Base-by-base conservation (phyloP, 805 yeast genomes). In the Barnettozyma vustinii region DNA sequence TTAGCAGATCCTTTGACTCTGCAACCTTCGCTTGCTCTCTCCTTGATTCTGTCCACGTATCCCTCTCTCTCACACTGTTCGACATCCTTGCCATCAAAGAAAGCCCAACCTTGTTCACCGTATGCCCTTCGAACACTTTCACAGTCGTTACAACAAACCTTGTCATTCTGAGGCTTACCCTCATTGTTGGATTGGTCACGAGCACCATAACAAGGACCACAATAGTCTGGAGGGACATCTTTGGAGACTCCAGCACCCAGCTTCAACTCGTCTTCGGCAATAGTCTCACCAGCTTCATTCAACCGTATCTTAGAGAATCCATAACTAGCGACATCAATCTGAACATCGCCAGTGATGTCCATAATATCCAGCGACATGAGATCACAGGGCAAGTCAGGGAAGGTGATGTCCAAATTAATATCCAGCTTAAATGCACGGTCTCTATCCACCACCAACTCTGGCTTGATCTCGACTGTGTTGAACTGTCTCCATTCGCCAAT, bases 191-290 rank as follows among this genome's bases (percentile, higher is more conserved):
- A 54, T 64, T 85, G 92, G 54, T 82, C 80, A 44, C 72, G 64
- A 2, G 96, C 84, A 1, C 97, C 97, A 63, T 88, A 91, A 70
- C 99, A 92, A 1, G 95, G 75, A 5, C 97, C 98, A 73, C 97
- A 90, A 60, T 81, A 79, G 33, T 74, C 73, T 5, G 65, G 67
- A 33, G 74, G 73, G 9, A 47, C 48, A 2, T 57, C 53, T 9
- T 52, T 54, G 12, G 57, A 54, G 5, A 50, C 47, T 3, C 54
- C 71, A 10, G 61, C 64, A 55, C 80, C 79, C 7, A 74, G 66
- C 44, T 68, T 66, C 54, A 77, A 62, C 20, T 68, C 65, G 25
- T 63, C 70, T 16, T 72, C 64, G 4, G 64, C 69, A 33, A 81
- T 62, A 46, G 68, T 73, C 5, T 67, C 57, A 19, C 95, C 92